Evolutionary conservation across 1,284 basidiomycete species (phyloP), one percentile per base, ranked within the genome.

Genomic region (Ceratobasidium papillatum): DNA sequence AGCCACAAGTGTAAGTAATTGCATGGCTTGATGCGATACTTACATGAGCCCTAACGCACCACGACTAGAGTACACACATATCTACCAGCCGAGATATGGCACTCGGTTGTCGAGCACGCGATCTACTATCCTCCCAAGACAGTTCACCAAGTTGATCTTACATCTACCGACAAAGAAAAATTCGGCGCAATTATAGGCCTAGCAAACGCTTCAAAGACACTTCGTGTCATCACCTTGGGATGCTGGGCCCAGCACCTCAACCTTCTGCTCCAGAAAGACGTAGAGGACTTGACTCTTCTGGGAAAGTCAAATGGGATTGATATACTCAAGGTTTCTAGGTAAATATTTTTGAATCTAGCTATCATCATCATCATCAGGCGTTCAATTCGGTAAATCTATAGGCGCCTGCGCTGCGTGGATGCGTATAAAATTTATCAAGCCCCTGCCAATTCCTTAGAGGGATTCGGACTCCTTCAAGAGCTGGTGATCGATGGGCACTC

Each of bases 81-180:
- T 11, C 34, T 59, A 4, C 56, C 56, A 22, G 19, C 19, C 2
- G 69, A 72, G 25, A 47, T 72, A 22, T 72, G 69, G 69, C 19
- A 47, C 22, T 8, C 2, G 11, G 47, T 71, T 17, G 30, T 71
- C 14, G 32, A 52, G n/a, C 11, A 38, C 34, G 47, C 34, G 5
- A 43, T 30, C 11, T 17, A 27, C 27, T 25, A 19, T 17, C n/a
- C 51, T 54, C 3, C 25, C 27, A 5, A 34, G 2, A 30, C 27
- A 25, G 27, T 14, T 14, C 0, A 4, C 45, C 41, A n/a, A 22
- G 27, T 9, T 2, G 4, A 2, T 17, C 27, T 5, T 2, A 9
- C 34, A 9, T 0, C 27, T 32, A 25, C 12, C 32, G 19, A 14
- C 32, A 54, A 52, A 27, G 25, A 7, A n/a, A 47, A 38, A 30